Evolutionary conservation across 495 filamentous ascomycete species (phyloP).

Genomic region (Annulohypoxylon moriforme): DNA sequence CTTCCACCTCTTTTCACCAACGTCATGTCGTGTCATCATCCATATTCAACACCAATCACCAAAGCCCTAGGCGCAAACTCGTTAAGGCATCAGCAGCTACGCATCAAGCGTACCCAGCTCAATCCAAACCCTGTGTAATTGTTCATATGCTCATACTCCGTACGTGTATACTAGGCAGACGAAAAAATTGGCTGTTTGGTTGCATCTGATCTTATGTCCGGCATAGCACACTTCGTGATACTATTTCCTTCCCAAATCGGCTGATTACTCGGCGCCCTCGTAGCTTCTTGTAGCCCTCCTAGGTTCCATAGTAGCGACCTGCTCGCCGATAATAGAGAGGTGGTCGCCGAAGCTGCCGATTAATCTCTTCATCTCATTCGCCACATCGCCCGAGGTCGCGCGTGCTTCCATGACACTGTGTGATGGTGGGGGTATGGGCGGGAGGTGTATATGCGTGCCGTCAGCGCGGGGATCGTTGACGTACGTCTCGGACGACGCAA

Average conservation of each 20-base stretch:
- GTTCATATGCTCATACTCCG: not conserved
- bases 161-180: not conserved
- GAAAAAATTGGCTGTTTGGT: not conserved
- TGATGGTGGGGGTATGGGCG: conserved; percentile 58
- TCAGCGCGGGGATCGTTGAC: conserved; percentile 18
- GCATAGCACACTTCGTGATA: not conserved
- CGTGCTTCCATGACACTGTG: conserved; percentile 63
- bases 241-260: not conserved
- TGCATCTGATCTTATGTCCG: not conserved
- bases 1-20: not conserved
- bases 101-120: not conserved
- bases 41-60: not conserved
- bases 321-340: conserved; percentile 48
- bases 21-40: too few relatives aligned
- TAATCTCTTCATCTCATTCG: conserved; percentile 65
- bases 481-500: conserved; percentile 33
- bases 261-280: conserved; percentile 29
- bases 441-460: conserved; percentile 38
- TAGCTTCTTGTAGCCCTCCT: conserved; percentile 19
- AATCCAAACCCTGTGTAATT: not conserved
- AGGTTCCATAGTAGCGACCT: conserved; percentile 46
- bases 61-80: not conserved
- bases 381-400: conserved; percentile 61
- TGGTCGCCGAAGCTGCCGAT: conserved; percentile 62
- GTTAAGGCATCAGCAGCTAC: not conserved